Evolutionary conservation across 306 rosid species (phyloP).

Genomic region (Glycyrrhiza uralensis): DNA sequence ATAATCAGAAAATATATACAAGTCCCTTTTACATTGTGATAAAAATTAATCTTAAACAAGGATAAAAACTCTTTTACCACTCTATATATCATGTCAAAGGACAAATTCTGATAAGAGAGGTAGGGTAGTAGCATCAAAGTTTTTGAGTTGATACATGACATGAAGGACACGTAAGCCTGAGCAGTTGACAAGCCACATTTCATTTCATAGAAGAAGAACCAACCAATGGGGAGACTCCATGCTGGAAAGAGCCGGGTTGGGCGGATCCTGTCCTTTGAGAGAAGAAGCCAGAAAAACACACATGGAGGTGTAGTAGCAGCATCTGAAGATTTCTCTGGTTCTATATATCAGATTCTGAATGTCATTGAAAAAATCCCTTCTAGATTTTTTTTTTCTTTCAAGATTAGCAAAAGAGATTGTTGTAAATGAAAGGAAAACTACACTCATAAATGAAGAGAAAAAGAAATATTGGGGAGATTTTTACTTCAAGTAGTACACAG

Average conservation of each 20-base stretch:
- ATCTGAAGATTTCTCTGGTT: conserved; percentile 46
- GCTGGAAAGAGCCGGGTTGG: conserved; percentile 76
- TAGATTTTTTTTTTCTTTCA: conserved; percentile 32
- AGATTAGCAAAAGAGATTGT: conserved; percentile 25
- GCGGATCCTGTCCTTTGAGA: conserved; percentile 76
- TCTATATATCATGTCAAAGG: conserved; percentile 30
- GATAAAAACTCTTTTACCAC: too few relatives aligned
- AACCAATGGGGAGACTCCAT: conserved; percentile 45
- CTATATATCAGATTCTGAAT: conserved; percentile 17
- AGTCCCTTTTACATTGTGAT: too few relatives aligned
- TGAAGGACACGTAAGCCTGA: conserved; percentile 35
- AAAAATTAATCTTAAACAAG: too few relatives aligned
- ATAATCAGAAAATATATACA: too few relatives aligned
- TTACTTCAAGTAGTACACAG: conserved; percentile 49
- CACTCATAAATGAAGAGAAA: conserved; percentile 45
- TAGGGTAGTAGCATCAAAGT: conserved; percentile 30
- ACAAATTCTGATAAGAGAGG: conserved; percentile 17
- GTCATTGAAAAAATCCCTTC: conserved; percentile 30
- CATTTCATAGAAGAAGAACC: conserved; percentile 39
- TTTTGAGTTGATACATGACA: conserved; percentile 17
- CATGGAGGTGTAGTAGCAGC: conserved; percentile 26
- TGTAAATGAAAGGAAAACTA: conserved; percentile 33
- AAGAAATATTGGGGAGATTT: conserved; percentile 28
- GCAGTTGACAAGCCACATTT: conserved; percentile 42
- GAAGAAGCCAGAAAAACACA: conserved; percentile 33